A percentile compares a stretch with the other conserved stretches of the same genome.
phyloP scores from a whole-genome alignment of 495 filamentous ascomycete genomes.

The Neurospora pannonica region DNA sequence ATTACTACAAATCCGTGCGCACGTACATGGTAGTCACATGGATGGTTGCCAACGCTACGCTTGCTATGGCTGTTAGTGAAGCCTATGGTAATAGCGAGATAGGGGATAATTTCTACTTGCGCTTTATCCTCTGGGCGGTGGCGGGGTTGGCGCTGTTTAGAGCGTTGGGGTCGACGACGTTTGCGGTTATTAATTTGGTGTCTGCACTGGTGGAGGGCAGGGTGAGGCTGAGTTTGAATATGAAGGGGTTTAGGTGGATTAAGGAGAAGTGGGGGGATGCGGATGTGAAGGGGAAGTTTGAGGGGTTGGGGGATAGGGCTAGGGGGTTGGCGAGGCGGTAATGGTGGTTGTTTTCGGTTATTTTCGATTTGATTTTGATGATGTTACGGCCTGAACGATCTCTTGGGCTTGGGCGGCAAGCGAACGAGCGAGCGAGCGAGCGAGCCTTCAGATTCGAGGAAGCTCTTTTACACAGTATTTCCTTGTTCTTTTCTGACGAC shows the following conservation, averaged over 20 bases:
- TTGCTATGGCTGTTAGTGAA: slow-evolving; percentile 93
- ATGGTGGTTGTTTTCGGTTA: slow-evolving; percentile 12
- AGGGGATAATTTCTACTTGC: slow-evolving; percentile 78
- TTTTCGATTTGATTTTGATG: slow-evolving; percentile 1
- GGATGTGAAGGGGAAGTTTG: slow-evolving; percentile 37
- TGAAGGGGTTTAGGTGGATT: slow-evolving; percentile 37
- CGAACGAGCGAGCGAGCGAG: neutral
- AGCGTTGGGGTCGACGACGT: slow-evolving; percentile 70
- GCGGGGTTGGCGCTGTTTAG: slow-evolving; percentile 78
- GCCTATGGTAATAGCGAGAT: slow-evolving; percentile 63
- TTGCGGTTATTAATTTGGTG: slow-evolving; percentile 70
- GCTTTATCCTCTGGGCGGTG: slow-evolving; percentile 88
- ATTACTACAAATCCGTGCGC: slow-evolving; percentile 95
- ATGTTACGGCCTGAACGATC: neutral
- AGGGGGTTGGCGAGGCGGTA: slow-evolving; percentile 13
- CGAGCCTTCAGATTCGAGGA: too few relatives aligned
- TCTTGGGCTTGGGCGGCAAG: neutral
- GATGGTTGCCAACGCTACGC: slow-evolving; percentile 85
- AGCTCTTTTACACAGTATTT: neutral
- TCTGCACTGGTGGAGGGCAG: slow-evolving; percentile 80
- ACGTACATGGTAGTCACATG: slow-evolving; percentile 98
- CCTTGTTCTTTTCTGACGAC: neutral
- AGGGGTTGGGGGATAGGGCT: slow-evolving; percentile 29
- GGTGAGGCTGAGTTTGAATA: slow-evolving; percentile 51
- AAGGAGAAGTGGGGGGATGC: slow-evolving; percentile 54